Base-by-base conservation (phyloP, 2,329 filamentous ascomycete species). In the Fusarium sp. region DNA sequence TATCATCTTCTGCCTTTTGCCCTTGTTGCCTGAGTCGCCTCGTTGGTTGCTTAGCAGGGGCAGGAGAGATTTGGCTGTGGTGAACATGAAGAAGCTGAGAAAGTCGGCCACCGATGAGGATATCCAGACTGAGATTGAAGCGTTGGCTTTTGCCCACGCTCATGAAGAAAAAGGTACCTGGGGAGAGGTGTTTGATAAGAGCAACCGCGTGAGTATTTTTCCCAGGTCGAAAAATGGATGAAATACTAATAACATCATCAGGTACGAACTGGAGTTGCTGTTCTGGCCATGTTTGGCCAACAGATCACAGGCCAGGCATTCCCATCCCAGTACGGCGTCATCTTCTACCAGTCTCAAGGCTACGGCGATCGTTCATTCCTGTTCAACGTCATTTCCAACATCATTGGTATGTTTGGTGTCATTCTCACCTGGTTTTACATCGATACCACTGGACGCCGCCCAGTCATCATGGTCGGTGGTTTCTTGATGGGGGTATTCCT, bases 11-110 rank as follows among this genome's bases (percentile, higher is more conserved):
- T 61, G 79, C 0, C 76, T 80, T 2, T 76, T 83, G 2, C 71
- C 78, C 8, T 80, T 85, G 47, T 79, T 85, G 5, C 85, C 85
- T 0, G 86, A 87, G 72, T 85, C 83, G 2, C 85, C 86, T 1
- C 85, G 85, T 66, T 87, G 83, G 82, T 6, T 34, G 1, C 16
- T 34, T 0, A 58, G 52, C 6, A 77, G n/a, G 75, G 79, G 1
- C 67, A 38, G 22, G 2, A 22, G 54, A 16, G 54, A 58, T 24
- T 27, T 58, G 22, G 54, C 54, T 16, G 54, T 58, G 35, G 20
- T 40, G 9, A 58, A 14, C 35, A 58, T 86, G 1, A 71, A 76
- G 45, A 76, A 79, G 18, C 77, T 85, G 10, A 77, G 82, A 6
- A 79, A 78, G 29, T 69, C 72, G 4, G 69, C 78, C 6, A 77